Percentiles rank a stretch among this genome's conserved stretches.
These are phyloP conservation scores for Neonectria faginata DNA, from an alignment of 2,329 filamentous ascomycete species.

Conservation along the genomic window DNA sequence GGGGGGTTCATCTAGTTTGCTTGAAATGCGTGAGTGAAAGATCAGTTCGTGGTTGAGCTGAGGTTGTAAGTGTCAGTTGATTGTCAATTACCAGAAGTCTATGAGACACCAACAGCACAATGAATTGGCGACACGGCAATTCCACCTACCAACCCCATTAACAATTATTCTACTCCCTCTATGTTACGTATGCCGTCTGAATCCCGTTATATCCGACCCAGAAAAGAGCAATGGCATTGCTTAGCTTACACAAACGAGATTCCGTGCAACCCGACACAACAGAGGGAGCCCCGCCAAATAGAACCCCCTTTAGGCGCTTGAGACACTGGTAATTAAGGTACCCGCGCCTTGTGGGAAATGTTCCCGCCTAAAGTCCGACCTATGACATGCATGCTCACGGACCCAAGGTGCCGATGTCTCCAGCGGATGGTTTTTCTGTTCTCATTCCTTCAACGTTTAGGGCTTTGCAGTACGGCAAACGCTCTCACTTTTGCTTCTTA, in stretches of 20 bases:
- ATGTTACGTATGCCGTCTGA: background rate
- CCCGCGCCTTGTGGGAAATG: background rate
- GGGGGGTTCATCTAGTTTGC: background rate
- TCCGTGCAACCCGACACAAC: background rate
- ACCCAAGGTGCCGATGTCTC: constrained; percentile 22
- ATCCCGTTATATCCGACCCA: background rate
- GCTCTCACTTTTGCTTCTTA: background rate
- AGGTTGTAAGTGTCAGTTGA: too few species aligned
- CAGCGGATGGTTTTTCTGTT: background rate
- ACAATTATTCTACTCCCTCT: too few species aligned
- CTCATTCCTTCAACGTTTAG: background rate
- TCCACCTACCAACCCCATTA: too few species aligned
- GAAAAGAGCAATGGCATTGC: background rate
- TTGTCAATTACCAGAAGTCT: too few species aligned
- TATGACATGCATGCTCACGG: constrained; percentile 21
- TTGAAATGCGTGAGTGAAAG: background rate
- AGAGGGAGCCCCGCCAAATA: background rate
- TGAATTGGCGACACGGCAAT: too few species aligned
- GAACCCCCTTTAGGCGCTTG: background rate
- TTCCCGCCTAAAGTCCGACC: constrained; percentile 17
- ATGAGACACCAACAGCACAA: too few species aligned
- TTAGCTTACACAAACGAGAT: background rate
- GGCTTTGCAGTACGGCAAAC: background rate
- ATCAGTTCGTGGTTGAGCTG: too few species aligned
- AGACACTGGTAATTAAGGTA: background rate